Base-by-base conservation (phyloP, 2,329 filamentous ascomycete species). In the Elsinoe arachidis region DNA sequence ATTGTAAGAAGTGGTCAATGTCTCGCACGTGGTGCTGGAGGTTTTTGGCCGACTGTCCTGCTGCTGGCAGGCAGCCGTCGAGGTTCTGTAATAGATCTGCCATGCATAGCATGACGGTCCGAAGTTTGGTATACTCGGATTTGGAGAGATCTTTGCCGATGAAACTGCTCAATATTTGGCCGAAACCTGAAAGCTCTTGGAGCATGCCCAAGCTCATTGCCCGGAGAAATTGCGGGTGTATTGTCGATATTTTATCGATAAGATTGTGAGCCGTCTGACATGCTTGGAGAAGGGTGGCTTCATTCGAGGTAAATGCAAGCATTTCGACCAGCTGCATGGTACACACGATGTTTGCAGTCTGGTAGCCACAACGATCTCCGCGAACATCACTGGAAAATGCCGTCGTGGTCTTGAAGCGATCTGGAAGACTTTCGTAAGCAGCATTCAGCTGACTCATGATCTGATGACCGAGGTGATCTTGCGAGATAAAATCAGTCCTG, bases 311-410 rank as follows among this genome's bases (percentile, higher is more conserved):
- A 38, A 62, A 72, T 5, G 78, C 65, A 2, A 76, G 69, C 70
- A 78, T 78, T 14, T 76, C 73, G 2, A 78, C 69, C 9, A 79
- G 69, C 59, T 76, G 74, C 7, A 77, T 60, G 0, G 76, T 79
- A 1, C 75, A 75, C 52, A 74, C 70, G 15, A 79, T 78, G 61
- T 78, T 78, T 21, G 77, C 77, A 3, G 76, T 74, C 61, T 79
- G 77, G 34, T 78, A 79, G 1, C 74, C 72, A 59, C 72, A 74
- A 3, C 74, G 65, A 57, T 76, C 73, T 19, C 71, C 14, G 3
- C 49, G 49, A 15, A 68, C 4, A 59, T 59, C 67, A 58, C 71
- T 68, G 12, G 61, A 59, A 1, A 60, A 62, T 1, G 58, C 47
- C 10, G 49, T 39, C 33, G 49, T 39, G 33, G 64, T 59, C 52